Evolutionary conservation across 2,329 filamentous ascomycete genomes (phyloP).

Genomic region (Sphaerulina musiva): DNA sequence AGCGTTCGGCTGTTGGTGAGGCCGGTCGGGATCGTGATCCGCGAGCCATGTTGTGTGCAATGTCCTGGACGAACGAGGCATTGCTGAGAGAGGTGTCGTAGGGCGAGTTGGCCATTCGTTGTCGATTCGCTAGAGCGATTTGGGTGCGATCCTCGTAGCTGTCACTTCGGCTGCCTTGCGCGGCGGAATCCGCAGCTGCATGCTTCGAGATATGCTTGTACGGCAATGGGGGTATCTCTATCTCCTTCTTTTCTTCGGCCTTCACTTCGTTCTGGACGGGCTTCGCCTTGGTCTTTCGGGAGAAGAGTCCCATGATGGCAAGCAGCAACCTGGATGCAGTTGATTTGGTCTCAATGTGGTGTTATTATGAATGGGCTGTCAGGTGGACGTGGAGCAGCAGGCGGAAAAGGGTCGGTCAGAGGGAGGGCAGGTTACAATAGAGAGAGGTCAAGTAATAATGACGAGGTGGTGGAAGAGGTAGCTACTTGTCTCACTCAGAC

Average conservation of each 20-base stretch:
- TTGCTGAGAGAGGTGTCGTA: constrained; percentile 7
- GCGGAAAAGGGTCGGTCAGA: not conserved
- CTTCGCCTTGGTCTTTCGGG: constrained; percentile 45
- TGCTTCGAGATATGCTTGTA: constrained; percentile 59
- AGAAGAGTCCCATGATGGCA: constrained; percentile 50
- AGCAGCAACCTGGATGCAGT: not conserved
- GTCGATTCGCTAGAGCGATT: constrained; percentile 1
- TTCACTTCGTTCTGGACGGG: constrained; percentile 31
- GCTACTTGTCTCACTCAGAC: not conserved
- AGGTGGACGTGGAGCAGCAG: not conserved
- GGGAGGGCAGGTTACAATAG: not conserved
- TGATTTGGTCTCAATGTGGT: not conserved
- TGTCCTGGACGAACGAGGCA: constrained; percentile 7
- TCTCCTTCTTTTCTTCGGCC: constrained; percentile 51
- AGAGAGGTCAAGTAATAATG: not conserved
- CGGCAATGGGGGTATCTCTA: constrained; percentile 37
- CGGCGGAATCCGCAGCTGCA: constrained; percentile 53
- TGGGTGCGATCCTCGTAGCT: constrained; percentile 2
- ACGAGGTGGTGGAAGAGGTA: not conserved
- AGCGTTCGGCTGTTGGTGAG: not conserved
- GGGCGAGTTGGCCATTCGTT: constrained; percentile 6
- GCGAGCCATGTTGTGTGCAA: constrained; percentile 8
- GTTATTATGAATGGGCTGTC: not conserved
- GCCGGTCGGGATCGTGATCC: not conserved
- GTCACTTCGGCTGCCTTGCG: constrained; percentile 45